These are phyloP conservation scores for Kodamaea kaohsiungensis DNA, from an alignment of 805 yeast genomes.

Conservation along the genomic window DNA sequence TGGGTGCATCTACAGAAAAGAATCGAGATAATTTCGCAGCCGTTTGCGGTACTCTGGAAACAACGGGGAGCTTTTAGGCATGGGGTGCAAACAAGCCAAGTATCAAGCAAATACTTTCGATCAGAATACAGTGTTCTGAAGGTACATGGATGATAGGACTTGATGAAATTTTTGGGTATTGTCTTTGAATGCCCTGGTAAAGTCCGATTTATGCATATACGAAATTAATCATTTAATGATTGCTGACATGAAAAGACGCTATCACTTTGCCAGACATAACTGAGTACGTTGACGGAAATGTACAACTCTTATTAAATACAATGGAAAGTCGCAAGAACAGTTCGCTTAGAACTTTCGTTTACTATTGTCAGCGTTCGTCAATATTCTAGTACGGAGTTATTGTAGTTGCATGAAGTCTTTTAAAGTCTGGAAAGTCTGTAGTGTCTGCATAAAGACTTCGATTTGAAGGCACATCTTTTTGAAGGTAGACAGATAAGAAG, in stretches of 20 bases:
- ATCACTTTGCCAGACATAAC: no score
- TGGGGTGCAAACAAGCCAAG: neutral
- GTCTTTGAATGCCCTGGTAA: neutral
- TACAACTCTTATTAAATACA: neutral
- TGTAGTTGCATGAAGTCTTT: neutral
- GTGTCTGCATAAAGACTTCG: neutral
- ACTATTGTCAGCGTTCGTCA: neutral
- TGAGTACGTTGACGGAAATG: neutral
- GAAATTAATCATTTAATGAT: neutral
- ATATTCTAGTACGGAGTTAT: neutral
- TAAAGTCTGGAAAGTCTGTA: neutral
- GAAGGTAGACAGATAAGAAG: neutral
- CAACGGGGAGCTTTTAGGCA: neutral
- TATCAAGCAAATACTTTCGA: neutral
- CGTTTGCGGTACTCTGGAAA: neutral
- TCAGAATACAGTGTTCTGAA: neutral
- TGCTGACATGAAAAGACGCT: neutral
- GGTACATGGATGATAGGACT: neutral
- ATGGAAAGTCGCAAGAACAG: neutral
- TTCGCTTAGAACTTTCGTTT: neutral
- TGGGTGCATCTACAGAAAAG: neutral
- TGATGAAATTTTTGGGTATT: neutral
- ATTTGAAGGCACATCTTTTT: neutral
- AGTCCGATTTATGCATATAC: neutral
- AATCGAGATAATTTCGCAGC: neutral